Percentiles rank a stretch among this genome's conserved stretches.
These are phyloP conservation scores for Ogataea henricii DNA, from an alignment of 805 yeast species.

Conservation along the genomic window DNA sequence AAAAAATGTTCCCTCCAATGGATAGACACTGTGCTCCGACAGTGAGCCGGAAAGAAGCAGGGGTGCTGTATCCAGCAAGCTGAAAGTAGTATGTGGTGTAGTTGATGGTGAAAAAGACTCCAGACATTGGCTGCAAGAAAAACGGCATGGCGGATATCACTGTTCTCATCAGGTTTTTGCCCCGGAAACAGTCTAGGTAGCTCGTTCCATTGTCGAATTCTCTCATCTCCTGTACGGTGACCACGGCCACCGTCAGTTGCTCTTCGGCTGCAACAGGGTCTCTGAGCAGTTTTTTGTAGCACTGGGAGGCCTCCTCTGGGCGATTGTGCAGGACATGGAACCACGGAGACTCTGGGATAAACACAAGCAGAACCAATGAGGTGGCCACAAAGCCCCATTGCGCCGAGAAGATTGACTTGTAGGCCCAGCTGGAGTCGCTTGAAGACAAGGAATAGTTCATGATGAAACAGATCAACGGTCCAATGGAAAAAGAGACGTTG, in stretches of 20 bases:
- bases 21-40: conserved; percentile 37
- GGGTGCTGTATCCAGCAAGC: conserved; percentile 47
- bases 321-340: conserved; percentile 35
- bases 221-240: conserved; percentile 33
- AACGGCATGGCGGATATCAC: conserved; percentile 40
- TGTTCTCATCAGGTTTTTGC: conserved; percentile 47
- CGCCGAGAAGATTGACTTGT: conserved; percentile 19
- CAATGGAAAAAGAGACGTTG: conserved; percentile 35
- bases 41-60: conserved; percentile 38
- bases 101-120: conserved; percentile 46
- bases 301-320: conserved; percentile 44
- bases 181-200: conserved; percentile 46
- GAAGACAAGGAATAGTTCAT: conserved; percentile 8
- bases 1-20: conserved; percentile 30
- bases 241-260: conserved; percentile 35
- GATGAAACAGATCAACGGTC: conserved; percentile 17
- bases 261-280: conserved; percentile 36
- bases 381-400: conserved; percentile 24
- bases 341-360: conserved; percentile 26
- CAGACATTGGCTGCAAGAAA: conserved; percentile 47
- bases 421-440: conserved; percentile 14
- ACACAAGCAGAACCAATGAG: conserved; percentile 5
- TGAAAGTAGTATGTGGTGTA: conserved; percentile 50
- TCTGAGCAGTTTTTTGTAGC: conserved; percentile 31
- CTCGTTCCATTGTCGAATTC: conserved; percentile 29